These are phyloP conservation scores for Starmera amethionina DNA, from an alignment of 805 yeast species.

Conservation along the genomic window DNA sequence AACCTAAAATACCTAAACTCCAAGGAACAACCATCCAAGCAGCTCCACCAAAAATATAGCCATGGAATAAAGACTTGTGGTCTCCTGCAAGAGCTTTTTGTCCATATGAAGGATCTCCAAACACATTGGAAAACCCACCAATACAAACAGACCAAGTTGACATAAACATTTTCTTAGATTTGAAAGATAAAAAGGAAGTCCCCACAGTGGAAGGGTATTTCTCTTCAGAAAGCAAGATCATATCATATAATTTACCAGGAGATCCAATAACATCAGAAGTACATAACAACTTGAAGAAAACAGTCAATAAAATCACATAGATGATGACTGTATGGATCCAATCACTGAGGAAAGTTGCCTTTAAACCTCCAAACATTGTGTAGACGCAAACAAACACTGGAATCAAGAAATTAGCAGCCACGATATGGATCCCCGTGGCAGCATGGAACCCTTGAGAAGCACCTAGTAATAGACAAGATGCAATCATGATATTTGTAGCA, in stretches of 20 bases:
- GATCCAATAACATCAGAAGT: conserved; percentile 58
- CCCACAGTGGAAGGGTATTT: conserved; percentile 40
- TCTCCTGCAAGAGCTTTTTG: conserved; percentile 76
- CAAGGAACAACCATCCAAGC: conserved; percentile 86
- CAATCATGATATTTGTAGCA: conserved; percentile 24
- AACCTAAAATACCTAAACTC: conserved; percentile 67
- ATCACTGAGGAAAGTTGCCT: conserved; percentile 38
- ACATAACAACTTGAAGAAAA: conserved; percentile 66
- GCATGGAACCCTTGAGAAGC: conserved; percentile 30
- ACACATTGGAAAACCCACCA: conserved; percentile 75
- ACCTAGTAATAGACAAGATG: conserved; percentile 28
- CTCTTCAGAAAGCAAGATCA: conserved; percentile 47
- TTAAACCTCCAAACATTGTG: conserved; percentile 37
- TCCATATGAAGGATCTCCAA: conserved; percentile 27
- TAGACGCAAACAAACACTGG: conserved; percentile 36
- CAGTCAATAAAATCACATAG: conserved; percentile 59
- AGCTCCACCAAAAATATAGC: conserved; percentile 73
- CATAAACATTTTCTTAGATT: conserved; percentile 39
- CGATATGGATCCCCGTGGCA: conserved; percentile 31
- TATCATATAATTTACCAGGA: conserved; percentile 67
- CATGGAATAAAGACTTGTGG: conserved; percentile 74
- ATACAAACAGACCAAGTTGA: conserved; percentile 77
- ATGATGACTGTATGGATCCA: conserved; percentile 37
- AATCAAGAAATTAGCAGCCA: conserved; percentile 31
- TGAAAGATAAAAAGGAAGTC: conserved; percentile 64